Base-by-base conservation (phyloP, 306 rosid genomes). In the Trichosanthes truncata region DNA sequence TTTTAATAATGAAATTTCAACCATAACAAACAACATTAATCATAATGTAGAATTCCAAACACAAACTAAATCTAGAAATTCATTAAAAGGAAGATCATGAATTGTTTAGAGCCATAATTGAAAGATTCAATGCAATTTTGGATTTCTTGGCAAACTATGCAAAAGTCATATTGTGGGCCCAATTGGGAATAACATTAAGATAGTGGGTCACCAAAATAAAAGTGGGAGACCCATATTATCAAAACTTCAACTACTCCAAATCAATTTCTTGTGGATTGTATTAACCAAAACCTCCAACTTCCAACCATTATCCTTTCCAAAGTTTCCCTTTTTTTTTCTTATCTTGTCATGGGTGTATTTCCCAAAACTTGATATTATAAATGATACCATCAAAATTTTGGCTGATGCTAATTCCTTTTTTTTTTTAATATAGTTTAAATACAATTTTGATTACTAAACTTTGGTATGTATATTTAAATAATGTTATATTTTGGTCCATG, bases 141-240 rank as follows among this genome's bases (percentile, higher is more conserved):
- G 55, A 23, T 72, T 71, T 71, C 3, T 43, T 71, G 21, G 55
- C 0, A 26, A 71, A 45, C 1, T 71, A 71, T 45, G 2, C 77
- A 45, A 72, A 72, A 46, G 77, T 72, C 40, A 23, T 46, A 11
- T 21, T 72, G 77, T 72, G 77, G 77, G 41, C 0, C 77, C 36
- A 45, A 71, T 46, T 72, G 10, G n/a, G 11, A 72, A 43, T 23
- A 45, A 45, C 6, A 15, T 46, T 5, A 29, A 46, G 5, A 45
- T 7, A 15, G 77, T 72, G 52, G 77, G 57, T 72, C 33, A 45
- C 35, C 53, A 43, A 71, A 69, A 67, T 20, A 40, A 71, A 69
- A 71, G 76, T 71, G 36, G 76, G 56, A 71, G 76, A 71, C 56
- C 77, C 77, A 14, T 45, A 6, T 45, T 72, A 72, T 45, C 77